Conservation (phyloP, 108 stramenopile species). For the Nitzschia sp. region DNA sequence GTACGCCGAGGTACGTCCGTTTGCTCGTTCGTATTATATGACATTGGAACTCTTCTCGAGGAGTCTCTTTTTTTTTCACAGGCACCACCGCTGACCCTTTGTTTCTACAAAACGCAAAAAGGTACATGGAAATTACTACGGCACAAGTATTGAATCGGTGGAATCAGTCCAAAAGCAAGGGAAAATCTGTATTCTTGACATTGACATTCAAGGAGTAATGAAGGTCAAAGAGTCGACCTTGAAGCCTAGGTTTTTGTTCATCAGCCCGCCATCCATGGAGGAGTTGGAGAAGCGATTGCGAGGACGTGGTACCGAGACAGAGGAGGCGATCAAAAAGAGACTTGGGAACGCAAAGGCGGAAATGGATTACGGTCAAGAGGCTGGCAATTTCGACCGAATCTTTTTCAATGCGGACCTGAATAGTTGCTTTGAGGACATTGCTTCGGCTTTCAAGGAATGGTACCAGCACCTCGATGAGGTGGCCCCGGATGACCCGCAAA, state of each 20-base stretch:
- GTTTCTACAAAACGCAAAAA: too few species aligned
- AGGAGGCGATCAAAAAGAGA: constrained; percentile 76
- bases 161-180: constrained; percentile 73
- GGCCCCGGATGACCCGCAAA: constrained; percentile 33
- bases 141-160: constrained; percentile 70
- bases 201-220: constrained; percentile 86
- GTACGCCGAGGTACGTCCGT: constrained; percentile 57
- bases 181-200: constrained; percentile 93
- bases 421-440: constrained; percentile 61
- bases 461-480: constrained; percentile 66
- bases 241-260: constrained; percentile 75
- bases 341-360: constrained; percentile 88
- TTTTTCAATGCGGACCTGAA: constrained; percentile 75
- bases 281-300: constrained; percentile 83
- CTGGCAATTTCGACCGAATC: constrained; percentile 62
- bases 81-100: background rate
- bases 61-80: background rate
- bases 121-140: constrained; percentile 94
- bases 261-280: constrained; percentile 92
- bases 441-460: constrained; percentile 56
- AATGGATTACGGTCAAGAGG: constrained; percentile 84
- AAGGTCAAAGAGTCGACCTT: constrained; percentile 61
- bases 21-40: too few species aligned
- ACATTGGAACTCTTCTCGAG: background rate
- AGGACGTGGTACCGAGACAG: constrained; percentile 89